Evolutionary conservation across 129 eudicot genomes (phyloP).

Genomic region (Arctium minus): DNA sequence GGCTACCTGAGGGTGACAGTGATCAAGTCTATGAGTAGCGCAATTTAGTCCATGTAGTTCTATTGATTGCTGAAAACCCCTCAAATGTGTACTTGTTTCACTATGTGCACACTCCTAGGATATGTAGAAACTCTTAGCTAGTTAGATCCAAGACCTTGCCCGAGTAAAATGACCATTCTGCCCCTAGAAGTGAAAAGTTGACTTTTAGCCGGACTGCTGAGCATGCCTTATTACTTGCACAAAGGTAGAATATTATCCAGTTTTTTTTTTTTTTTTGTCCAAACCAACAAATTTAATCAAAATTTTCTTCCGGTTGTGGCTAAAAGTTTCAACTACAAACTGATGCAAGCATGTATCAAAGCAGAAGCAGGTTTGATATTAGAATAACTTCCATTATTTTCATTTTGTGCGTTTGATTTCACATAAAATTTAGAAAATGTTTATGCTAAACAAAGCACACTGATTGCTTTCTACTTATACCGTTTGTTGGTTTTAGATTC

Average conservation of each 20-base stretch:
- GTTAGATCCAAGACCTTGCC: background rate
- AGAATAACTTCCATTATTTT: background rate
- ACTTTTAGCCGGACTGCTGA: background rate
- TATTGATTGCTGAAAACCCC: too few species aligned
- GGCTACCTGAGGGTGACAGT: too few species aligned
- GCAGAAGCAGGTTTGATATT: background rate
- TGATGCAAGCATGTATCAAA: background rate
- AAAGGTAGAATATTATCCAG: background rate
- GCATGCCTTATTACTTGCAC: background rate
- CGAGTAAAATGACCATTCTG: background rate
- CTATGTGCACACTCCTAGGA: too few species aligned
- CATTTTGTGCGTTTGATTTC: background rate
- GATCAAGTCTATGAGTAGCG: too few species aligned
- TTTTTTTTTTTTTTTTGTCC: background rate
- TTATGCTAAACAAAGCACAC: background rate
- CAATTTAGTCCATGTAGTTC: too few species aligned
- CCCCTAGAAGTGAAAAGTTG: constrained; percentile 6
- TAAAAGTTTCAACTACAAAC: background rate
- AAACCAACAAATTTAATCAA: background rate
- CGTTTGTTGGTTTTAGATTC: constrained; percentile 42
- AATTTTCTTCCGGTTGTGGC: background rate
- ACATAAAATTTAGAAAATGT: background rate
- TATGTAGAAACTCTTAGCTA: background rate
- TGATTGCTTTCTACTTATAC: background rate
- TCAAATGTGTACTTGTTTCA: too few species aligned